Evolutionary conservation across 768 basidiomycete genomes (phyloP).

Genomic region (Mrakia hoshinonis): DNA sequence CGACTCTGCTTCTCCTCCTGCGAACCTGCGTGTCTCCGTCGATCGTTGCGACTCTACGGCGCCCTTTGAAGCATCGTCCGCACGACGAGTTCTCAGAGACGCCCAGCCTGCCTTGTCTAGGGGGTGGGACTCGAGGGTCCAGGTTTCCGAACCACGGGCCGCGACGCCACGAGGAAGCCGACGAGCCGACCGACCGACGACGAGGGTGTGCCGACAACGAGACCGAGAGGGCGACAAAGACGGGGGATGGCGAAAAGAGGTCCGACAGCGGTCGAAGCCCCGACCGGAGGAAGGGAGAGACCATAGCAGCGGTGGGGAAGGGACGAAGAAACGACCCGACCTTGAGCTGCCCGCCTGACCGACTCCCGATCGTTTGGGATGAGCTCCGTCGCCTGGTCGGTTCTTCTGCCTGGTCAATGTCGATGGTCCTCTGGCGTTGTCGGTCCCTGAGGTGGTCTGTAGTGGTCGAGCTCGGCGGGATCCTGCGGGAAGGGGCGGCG

Average conservation of each 20-base stretch:
- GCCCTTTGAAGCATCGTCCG: background rate
- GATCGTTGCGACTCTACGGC: constrained; percentile 16
- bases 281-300: constrained; percentile 1
- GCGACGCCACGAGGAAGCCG: background rate
- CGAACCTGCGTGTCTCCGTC: background rate
- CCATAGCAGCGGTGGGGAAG: background rate
- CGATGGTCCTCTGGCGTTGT: background rate
- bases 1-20: background rate
- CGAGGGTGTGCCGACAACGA: constrained; percentile 3
- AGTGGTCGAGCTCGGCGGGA: too few relatives aligned
- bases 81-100: constrained; percentile 8
- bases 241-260: background rate
- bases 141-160: background rate
- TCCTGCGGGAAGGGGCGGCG: background rate
- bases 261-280: background rate
- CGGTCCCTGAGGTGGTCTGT: too few relatives aligned
- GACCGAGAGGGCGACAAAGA: background rate
- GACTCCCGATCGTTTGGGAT: background rate
- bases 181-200: background rate
- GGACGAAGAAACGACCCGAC: background rate
- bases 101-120: constrained; percentile 13
- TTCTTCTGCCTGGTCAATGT: background rate
- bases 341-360: background rate
- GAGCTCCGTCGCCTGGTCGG: background rate
- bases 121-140: background rate